A percentile compares a stretch with the other conserved stretches of the same genome.
phyloP scores from a whole-genome alignment of 2,329 filamentous ascomycete species.

The Eurotiales sp. region DNA sequence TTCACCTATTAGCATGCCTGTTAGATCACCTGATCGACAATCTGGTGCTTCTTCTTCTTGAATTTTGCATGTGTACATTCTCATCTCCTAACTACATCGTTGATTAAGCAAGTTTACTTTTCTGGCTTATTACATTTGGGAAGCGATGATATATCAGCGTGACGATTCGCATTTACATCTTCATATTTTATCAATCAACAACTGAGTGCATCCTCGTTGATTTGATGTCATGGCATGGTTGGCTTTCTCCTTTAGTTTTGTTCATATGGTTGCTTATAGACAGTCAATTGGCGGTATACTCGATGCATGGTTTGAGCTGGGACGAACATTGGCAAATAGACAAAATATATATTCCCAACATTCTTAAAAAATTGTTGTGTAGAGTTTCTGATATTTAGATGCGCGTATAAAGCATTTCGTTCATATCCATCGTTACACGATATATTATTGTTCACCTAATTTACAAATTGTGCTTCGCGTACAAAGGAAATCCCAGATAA shows the following conservation, averaged over 20 bases:
- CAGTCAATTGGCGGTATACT: no score
- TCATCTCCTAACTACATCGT: neutral
- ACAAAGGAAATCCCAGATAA: no score
- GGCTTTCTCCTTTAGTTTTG: neutral
- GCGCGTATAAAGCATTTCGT: neutral
- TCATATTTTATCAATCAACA: no score
- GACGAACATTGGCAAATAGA: neutral
- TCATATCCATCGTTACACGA: neutral
- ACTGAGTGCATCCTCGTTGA: no score
- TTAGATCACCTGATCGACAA: slow-evolving; percentile 4
- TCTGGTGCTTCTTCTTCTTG: neutral
- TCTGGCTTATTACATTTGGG: no score
- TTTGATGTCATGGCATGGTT: neutral
- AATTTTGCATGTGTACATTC: neutral
- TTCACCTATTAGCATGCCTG: slow-evolving; percentile 3
- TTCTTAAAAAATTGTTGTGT: no score
- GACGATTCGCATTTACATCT: neutral
- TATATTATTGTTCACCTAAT: neutral
- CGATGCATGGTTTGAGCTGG: neutral
- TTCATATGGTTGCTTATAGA: no score
- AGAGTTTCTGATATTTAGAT: no score
- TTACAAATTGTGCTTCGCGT: neutral
- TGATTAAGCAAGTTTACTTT: neutral
- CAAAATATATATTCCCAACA: no score
- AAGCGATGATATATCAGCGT: neutral